Conservation (phyloP, 495 filamentous ascomycete genomes). For the Lepidopterella palustris region DNA sequence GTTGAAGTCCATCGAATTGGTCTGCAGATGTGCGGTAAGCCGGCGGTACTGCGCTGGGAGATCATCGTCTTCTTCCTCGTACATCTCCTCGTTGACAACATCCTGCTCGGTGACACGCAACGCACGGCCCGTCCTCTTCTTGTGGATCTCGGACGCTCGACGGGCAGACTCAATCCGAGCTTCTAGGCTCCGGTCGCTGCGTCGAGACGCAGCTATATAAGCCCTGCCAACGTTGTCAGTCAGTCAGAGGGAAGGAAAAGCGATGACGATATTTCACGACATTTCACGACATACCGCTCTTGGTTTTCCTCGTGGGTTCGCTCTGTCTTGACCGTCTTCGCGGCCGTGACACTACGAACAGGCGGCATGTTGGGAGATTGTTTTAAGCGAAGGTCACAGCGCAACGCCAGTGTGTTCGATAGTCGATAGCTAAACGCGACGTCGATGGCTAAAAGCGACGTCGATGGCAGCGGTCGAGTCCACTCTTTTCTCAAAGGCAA, state of each 20-base stretch:
- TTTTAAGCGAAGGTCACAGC: not conserved
- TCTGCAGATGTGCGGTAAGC: slow-evolving; percentile 50
- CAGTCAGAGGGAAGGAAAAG: not conserved
- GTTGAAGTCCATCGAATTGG: slow-evolving; percentile 51
- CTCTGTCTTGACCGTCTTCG: slow-evolving; percentile 56
- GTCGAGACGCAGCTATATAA: slow-evolving; percentile 90
- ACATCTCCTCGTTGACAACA: slow-evolving; percentile 92
- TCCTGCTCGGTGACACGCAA: slow-evolving; percentile 81
- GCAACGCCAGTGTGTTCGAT: not conserved
- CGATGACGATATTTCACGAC: too few relatives aligned
- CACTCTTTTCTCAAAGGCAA: too few relatives aligned
- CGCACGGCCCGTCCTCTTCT: slow-evolving; percentile 75
- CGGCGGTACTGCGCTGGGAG: slow-evolving; percentile 46
- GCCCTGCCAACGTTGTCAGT: slow-evolving; percentile 48
- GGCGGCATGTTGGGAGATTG: slow-evolving; percentile 15
- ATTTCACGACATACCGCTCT: slow-evolving; percentile 65
- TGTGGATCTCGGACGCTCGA: slow-evolving; percentile 83
- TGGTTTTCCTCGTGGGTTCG: slow-evolving; percentile 85
- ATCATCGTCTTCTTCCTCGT: slow-evolving; percentile 87
- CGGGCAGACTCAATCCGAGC: slow-evolving; percentile 84
- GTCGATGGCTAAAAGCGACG: not conserved
- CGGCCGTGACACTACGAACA: slow-evolving; percentile 32
- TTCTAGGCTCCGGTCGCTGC: slow-evolving; percentile 83
- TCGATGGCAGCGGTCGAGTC: too few relatives aligned
- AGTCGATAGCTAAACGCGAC: not conserved